Conservation (phyloP, 768 basidiomycete genomes). For the Coprinellus aureogranulatus region DNA sequence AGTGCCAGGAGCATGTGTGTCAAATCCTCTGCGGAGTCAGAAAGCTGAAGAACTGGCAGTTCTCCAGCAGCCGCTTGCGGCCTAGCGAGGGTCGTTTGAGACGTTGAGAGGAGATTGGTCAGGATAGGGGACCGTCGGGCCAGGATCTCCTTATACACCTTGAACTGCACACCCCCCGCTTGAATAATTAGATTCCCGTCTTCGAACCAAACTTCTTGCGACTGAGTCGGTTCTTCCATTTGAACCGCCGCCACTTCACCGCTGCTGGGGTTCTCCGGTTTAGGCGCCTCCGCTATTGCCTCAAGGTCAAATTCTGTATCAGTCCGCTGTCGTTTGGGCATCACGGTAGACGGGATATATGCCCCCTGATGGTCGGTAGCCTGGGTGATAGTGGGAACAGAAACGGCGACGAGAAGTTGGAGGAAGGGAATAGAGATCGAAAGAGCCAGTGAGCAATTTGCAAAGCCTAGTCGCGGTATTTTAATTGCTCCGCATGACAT, state of each 20-base stretch:
- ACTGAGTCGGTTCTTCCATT: not conserved
- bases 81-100: not conserved
- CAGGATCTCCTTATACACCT: conserved; percentile 7
- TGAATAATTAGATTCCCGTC: conserved; percentile 14
- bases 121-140: conserved; percentile 4
- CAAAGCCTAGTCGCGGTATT: too few relatives aligned
- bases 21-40: conserved; percentile 12
- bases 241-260: not conserved
- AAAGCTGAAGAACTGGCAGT: too few relatives aligned
- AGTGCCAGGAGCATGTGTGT: conserved; percentile 6
- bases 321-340: too few relatives aligned
- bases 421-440: too few relatives aligned
- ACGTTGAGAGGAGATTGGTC: not conserved
- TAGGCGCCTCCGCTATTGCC: not conserved
- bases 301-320: not conserved
- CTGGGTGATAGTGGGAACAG: too few relatives aligned
- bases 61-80: too few relatives aligned
- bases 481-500: too few relatives aligned
- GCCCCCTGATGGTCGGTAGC: too few relatives aligned
- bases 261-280: not conserved
- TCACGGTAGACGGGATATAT: too few relatives aligned
- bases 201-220: conserved; percentile 12
- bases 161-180: conserved; percentile 7
- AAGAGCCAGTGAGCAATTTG: too few relatives aligned
- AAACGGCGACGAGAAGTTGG: too few relatives aligned